Base-by-base conservation (phyloP, 1,139 yeast genomes). In the Wickerhamomyces sp. region DNA sequence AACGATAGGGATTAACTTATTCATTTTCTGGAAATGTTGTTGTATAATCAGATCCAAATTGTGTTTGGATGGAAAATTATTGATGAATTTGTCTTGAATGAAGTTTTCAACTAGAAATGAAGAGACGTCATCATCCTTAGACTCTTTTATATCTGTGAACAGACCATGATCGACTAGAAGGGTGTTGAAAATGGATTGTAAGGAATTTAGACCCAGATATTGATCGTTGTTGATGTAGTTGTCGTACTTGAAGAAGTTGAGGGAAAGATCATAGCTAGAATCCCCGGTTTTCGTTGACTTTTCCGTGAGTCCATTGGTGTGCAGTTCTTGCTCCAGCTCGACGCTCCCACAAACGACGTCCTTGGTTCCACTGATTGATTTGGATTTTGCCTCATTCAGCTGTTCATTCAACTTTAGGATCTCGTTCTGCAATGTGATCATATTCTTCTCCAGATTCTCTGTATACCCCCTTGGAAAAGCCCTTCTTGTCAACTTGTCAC, bases 391-490 rank as follows among this genome's bases (percentile, higher is more conserved):
- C 23, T 18, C 23, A 7, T 13, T 45, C 44, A 47, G 10, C 14
- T 47, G 42, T 10, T 40, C 37, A 10, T 45, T 62, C 42, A 78
- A 60, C 43, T 59, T 57, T 39, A 66, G 61, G 45, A 75, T 67
- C 50, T 78, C 84, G 40, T 78, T 76, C 58, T 84, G 90, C 45
- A 84, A 64, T 29, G 73, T 73, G 39, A 78, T 73, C 36, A 85
- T 69, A 56, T 78, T 79, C 45, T 71, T 73, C 58, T 85, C 94
- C 50, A 85, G 65, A 57, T 80, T 80, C 61, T 83, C 88, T 0
- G 94, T 85, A 57, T 85, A 84, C 0, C 90, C 89, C 57, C 81
- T 80, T 2, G 90, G 89, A 51, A 82, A 81, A 1, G 89, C 85
- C 48, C 89, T 69, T 60, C 94, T 70, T 0, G 89, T 80, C 34